A percentile compares a stretch with the other conserved stretches of the same genome.
These are phyloP conservation scores for Dryadomyces sulphureus DNA, from an alignment of 2,329 filamentous ascomycete genomes.

Conservation along the genomic window DNA sequence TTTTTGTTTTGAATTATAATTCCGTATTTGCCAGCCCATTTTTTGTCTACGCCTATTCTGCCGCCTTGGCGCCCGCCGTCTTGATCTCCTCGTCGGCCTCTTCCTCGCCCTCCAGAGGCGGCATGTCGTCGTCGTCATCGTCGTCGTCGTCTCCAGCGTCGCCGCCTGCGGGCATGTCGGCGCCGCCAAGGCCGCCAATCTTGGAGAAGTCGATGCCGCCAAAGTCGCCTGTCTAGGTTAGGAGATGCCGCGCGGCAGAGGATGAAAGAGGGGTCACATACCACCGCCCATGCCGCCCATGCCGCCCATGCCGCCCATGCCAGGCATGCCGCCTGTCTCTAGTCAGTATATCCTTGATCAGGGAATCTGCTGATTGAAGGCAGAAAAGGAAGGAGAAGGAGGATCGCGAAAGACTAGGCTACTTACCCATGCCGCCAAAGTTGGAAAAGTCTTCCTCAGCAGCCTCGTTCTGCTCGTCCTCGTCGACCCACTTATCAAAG, in stretches of 20 bases:
- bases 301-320: conserved; percentile 36
- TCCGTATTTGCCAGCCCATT: neutral
- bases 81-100: conserved; percentile 23
- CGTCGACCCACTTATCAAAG: conserved; percentile 98
- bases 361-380: neutral
- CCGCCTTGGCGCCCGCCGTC: conserved; percentile 15
- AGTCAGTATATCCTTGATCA: conserved; percentile 3
- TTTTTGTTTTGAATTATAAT: neutral
- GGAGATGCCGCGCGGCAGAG: neutral
- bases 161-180: conserved; percentile 21
- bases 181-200: conserved; percentile 48
- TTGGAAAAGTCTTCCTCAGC: conserved; percentile 65
- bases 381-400: conserved; percentile 1
- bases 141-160: conserved; percentile 37
- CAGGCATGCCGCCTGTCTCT: conserved; percentile 40
- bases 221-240: conserved; percentile 40
- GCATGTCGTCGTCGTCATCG: conserved; percentile 71
- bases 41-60: neutral
- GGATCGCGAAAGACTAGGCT: too few species aligned
- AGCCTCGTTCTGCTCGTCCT: conserved; percentile 93
- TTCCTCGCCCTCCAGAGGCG: conserved; percentile 51
- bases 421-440: conserved; percentile 51
- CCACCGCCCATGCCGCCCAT: conserved; percentile 34
- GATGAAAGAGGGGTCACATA: neutral
- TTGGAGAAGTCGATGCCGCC: conserved; percentile 91